phyloP scores from a whole-genome alignment of 768 basidiomycete genomes.

The Porpolomopsis calyptriformis region DNA sequence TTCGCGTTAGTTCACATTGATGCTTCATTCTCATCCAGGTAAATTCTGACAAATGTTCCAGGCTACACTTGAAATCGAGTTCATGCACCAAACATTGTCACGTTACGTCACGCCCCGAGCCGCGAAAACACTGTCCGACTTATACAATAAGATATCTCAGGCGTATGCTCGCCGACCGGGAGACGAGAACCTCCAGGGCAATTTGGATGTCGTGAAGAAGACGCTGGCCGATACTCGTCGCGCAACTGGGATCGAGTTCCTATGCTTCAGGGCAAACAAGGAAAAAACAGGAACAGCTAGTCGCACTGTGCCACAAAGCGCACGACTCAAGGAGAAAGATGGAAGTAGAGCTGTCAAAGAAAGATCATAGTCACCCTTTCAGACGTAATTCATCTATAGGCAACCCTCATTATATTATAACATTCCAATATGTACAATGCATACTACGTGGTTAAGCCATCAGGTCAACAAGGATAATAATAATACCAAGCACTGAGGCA shows the following conservation, averaged over 20 bases:
- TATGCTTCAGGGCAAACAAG: conserved; percentile 81
- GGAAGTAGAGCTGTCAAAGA: conserved; percentile 4
- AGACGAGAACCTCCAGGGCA: conserved; percentile 75
- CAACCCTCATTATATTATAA: too few relatives aligned
- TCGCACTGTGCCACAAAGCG: not conserved
- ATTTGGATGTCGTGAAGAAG: conserved; percentile 86
- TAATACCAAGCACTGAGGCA: conserved; percentile 66
- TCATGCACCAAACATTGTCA: conserved; percentile 91
- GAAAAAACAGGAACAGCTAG: conserved; percentile 2
- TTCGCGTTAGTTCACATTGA: conserved; percentile 51
- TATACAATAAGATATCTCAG: conserved; percentile 92
- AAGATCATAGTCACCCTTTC: not conserved
- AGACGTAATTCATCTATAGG: too few relatives aligned
- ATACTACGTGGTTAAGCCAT: conserved; percentile 31
- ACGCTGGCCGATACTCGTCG: conserved; percentile 79
- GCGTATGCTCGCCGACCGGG: conserved; percentile 80
- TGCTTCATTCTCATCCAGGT: too few relatives aligned
- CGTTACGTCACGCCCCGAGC: conserved; percentile 78
- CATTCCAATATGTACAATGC: too few relatives aligned
- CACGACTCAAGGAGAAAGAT: conserved; percentile 7
- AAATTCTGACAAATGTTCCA: too few relatives aligned
- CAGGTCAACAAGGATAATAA: conserved; percentile 83
- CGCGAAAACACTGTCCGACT: conserved; percentile 74
- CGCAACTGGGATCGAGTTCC: conserved; percentile 87
- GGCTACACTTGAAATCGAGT: conserved; percentile 98